Evolutionary conservation across 2,329 filamentous ascomycete genomes (phyloP), one percentile per base, ranked within the genome.

Genomic region (Diaporthe helianthi): DNA sequence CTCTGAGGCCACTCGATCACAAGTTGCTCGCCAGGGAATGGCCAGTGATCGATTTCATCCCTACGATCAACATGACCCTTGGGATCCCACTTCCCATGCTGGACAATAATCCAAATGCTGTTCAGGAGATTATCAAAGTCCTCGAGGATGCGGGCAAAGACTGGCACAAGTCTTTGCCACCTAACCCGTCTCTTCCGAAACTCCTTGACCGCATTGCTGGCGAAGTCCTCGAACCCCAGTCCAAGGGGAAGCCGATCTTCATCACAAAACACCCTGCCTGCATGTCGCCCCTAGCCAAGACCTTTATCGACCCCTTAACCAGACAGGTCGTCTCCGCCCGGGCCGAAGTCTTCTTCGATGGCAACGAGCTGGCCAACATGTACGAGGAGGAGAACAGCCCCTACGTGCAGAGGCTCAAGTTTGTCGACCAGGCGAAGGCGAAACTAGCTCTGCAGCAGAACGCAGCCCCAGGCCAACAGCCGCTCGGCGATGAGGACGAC

Each of bases 351-450:
- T 97, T 97, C 80, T 88, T 97, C 72, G 82, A 88, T 61, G 89
- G 91, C 49, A 88, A 89, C 67, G 96, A 99, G 78, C 86, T 97
- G 38, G 93, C 95, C 71, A 99, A 99, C 80, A 97, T 95, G 83
- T 99, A 99, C 79, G 96, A 99, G 79, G 96, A 99, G 80, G 96
- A 99, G 79, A 99, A 99, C 79, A 92, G 93, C 64, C 96, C 96
- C 0, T 90, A 92, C 66, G 92, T 91, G 75, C 96, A 99, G 81
- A 86, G 92, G 54, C 85, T 87, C 67, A 99, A 99, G 80, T 94
- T 99, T 73, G 80, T 89, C 55, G 85, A 80, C 12, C 86, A 89
- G 73, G 78, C 74, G 31, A 81, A 75, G 22, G 63, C 71, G 19
- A 55, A 70, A 17, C 55, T 71, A 67, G 69, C 10, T 24, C 73